Conservation (phyloP, 2,329 filamentous ascomycete species). For the Ceratocystis alfenasii region DNA sequence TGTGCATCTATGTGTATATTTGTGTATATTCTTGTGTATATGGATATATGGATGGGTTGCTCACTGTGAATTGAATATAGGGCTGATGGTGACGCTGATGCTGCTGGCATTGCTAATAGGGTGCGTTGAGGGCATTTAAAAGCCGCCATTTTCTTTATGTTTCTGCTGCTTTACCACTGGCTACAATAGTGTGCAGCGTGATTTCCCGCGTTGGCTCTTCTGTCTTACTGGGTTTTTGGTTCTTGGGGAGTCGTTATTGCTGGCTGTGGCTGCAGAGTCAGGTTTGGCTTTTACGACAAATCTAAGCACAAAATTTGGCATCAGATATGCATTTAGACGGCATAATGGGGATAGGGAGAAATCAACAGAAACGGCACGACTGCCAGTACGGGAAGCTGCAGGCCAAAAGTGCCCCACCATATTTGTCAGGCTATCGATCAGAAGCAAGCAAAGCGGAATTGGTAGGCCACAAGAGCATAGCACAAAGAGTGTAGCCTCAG, state of each 20-base stretch:
- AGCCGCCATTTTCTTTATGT: slow-evolving; percentile 1
- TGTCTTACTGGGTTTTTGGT: not conserved
- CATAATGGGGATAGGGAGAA: not conserved
- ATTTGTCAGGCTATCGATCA: not conserved
- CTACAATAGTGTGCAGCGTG: not conserved
- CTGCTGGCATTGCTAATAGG: not conserved
- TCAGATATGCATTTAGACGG: slow-evolving; percentile 9
- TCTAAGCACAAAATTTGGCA: not conserved
- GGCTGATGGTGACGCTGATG: slow-evolving; percentile 11
- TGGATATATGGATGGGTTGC: slow-evolving; percentile 1
- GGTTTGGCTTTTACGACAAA: not conserved
- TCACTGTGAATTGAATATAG: slow-evolving; percentile 10
- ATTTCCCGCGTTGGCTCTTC: not conserved
- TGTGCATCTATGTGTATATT: not conserved
- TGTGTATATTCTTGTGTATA: not conserved
- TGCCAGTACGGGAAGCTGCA: not conserved
- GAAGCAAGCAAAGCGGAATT: not conserved
- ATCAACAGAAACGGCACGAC: not conserved
- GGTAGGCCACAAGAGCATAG: not conserved
- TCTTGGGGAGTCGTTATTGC: too few species aligned
- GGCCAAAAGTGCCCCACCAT: not conserved
- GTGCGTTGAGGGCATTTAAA: not conserved
- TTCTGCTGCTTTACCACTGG: not conserved
- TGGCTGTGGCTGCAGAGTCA: not conserved
- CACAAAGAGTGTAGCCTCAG: not conserved